Evolutionary conservation across 306 rosid genomes (phyloP), one percentile per base, ranked within the genome.

Genomic region (Rubus parviflorus): DNA sequence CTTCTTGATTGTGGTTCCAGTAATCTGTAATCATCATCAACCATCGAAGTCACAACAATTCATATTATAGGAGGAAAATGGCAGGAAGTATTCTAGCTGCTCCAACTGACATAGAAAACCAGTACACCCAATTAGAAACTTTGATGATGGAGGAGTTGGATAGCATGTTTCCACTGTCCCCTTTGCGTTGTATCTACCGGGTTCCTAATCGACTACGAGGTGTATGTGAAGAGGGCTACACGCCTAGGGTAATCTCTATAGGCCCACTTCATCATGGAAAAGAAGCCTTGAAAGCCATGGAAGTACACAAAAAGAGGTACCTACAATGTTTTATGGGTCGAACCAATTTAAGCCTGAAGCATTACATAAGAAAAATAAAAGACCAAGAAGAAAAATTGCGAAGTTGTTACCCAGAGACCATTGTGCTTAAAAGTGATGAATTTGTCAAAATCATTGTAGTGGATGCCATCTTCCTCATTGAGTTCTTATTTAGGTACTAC

Each of bases 231-330:
- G 58, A 73, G 38, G 64, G 58, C 3, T 82, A 72, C 79, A 77
- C 81, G 0, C 82, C 82, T 17, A 75, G 38, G 66, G 65, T 37
- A 1, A 67, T 82, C 23, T 82, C 82, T 25, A 77, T 82, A 35
- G 79, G 82, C 47, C 85, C 85, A 2, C 57, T 77, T 38, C 85
- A 77, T 35, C 85, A 82, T 73, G 82, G 79, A 20, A 72, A 51
- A 35, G 9, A 54, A 23, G 52, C 45, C 8, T 51, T 77, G 42
- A 35, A 56, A 10, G 23, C 45, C 7, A 77, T 67, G 82, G 85
- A 82, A 23, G 79, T 65, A 43, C 76, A 77, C 16, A 82, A 82
- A 7, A 57, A 20, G 49, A 73, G 76, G 56, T 66, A 65, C 66
- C 40, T 77, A 1, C 15, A 30, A 4, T 22, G 41, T n/a, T 82